Percentiles rank a stretch among this genome's conserved stretches.
These are phyloP conservation scores for Aspergillus sp. DNA, from an alignment of 2,329 filamentous ascomycete species.

Conservation along the genomic window DNA sequence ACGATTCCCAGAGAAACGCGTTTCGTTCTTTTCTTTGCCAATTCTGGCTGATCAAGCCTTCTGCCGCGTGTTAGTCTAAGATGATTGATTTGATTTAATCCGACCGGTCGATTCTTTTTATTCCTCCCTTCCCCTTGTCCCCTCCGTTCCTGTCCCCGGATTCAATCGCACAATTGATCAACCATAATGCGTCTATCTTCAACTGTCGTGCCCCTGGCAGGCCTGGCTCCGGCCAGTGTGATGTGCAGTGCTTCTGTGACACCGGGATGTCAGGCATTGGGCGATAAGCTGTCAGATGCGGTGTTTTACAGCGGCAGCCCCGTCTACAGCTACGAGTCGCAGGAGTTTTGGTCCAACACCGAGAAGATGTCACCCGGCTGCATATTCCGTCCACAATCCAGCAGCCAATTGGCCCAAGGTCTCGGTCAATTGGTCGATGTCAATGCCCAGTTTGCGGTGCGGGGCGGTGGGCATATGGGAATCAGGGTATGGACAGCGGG, in stretches of 20 bases:
- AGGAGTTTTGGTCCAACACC: constrained; percentile 33
- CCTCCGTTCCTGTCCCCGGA: no score
- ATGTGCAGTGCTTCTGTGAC: constrained; percentile 3
- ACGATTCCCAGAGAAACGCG: no score
- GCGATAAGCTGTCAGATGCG: constrained; percentile 9
- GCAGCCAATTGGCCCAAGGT: constrained; percentile 18
- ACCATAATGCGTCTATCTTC: constrained; percentile 13
- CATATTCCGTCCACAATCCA: constrained; percentile 28
- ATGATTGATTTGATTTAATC: no score
- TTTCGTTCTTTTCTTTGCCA: no score
- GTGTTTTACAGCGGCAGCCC: constrained; percentile 16
- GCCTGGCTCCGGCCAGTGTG: constrained; percentile 1
- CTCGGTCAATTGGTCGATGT: constrained; percentile 14
- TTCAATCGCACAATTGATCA: no score
- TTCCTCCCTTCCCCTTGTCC: no score
- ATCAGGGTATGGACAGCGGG: constrained; percentile 16
- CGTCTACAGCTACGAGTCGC: constrained; percentile 27
- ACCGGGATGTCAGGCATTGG: constrained; percentile 15
- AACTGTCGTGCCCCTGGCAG: not conserved
- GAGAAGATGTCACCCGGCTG: constrained; percentile 28
- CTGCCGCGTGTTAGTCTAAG: no score
- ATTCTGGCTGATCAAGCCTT: no score
- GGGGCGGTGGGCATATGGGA: constrained; percentile 31
- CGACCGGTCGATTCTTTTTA: no score
- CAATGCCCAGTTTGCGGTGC: constrained; percentile 26